Conservation (phyloP, 1,139 yeast genomes). For the Pichia sp. region DNA sequence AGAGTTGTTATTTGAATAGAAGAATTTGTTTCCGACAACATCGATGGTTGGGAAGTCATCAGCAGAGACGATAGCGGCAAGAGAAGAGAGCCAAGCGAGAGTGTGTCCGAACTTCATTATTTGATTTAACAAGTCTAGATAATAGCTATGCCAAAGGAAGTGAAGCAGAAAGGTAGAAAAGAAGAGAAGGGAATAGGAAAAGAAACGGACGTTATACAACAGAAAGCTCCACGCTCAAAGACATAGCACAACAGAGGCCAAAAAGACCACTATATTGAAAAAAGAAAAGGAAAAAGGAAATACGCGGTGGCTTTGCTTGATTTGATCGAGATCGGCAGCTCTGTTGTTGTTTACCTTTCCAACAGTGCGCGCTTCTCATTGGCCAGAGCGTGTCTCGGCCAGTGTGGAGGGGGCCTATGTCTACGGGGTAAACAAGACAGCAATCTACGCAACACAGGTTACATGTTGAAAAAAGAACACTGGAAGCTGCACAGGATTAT, state of each 20-base stretch:
- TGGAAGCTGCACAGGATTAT: too few species aligned
- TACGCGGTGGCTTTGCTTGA: not conserved
- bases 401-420: not conserved
- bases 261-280: too few species aligned
- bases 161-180: slow-evolving; percentile 27
- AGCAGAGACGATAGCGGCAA: slow-evolving; percentile 13
- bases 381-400: not conserved
- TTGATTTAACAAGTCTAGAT: not conserved
- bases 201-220: too few species aligned
- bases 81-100: slow-evolving; percentile 14
- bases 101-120: slow-evolving; percentile 6
- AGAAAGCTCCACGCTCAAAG: too few species aligned
- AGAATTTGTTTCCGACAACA: slow-evolving; percentile 63
- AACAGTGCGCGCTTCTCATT: not conserved
- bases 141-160: slow-evolving; percentile 29
- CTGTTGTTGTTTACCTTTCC: not conserved
- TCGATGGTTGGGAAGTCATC: slow-evolving; percentile 38
- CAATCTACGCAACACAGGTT: too few species aligned
- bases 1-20: slow-evolving; percentile 63
- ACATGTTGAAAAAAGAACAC: too few species aligned
- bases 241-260: not conserved
- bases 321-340: not conserved
- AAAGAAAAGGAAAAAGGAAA: not conserved
- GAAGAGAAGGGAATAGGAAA: slow-evolving; percentile 4
- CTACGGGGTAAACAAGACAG: too few species aligned